Conservation (phyloP, 331 rosid genomes). For the Dryas integrifolia region DNA sequence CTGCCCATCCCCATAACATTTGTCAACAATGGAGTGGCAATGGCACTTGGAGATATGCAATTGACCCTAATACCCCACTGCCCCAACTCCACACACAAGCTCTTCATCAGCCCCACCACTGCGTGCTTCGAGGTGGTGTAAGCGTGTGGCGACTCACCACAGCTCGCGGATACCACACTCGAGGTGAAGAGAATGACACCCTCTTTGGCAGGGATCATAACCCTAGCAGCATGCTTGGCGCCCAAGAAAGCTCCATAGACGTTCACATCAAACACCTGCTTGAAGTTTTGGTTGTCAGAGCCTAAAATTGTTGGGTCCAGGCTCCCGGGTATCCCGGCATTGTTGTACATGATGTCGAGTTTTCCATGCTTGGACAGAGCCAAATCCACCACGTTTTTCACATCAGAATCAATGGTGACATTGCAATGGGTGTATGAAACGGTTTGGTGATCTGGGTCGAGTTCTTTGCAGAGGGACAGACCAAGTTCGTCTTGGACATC, state of each 20-base stretch:
- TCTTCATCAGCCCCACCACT: slow-evolving; percentile 49
- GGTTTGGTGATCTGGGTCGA: slow-evolving; percentile 16
- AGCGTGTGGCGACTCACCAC: slow-evolving; percentile 39
- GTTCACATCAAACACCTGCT: slow-evolving; percentile 51
- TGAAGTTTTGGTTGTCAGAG: slow-evolving; percentile 25
- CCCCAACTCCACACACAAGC: slow-evolving; percentile 53
- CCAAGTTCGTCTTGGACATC: slow-evolving; percentile 56
- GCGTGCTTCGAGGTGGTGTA: slow-evolving; percentile 61
- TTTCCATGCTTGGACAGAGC: slow-evolving; percentile 40
- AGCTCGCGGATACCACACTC: slow-evolving; percentile 29
- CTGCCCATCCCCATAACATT: neutral
- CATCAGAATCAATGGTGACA: slow-evolving; percentile 44
- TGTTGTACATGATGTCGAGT: slow-evolving; percentile 63
- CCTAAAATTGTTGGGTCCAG: neutral
- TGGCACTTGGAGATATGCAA: slow-evolving; percentile 39
- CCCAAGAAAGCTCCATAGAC: slow-evolving; percentile 55
- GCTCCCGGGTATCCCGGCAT: slow-evolving; percentile 44
- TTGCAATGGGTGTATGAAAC: slow-evolving; percentile 46
- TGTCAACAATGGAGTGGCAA: slow-evolving; percentile 37
- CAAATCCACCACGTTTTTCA: slow-evolving; percentile 36
- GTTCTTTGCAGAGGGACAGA: slow-evolving; percentile 25
- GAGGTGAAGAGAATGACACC: slow-evolving; percentile 63
- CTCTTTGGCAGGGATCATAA: slow-evolving; percentile 45
- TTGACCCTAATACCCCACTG: slow-evolving; percentile 46
- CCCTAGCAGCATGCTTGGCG: slow-evolving; percentile 59